Evolutionary conservation across 345 rosid species (phyloP).

Genomic region (Combretum micranthum): DNA sequence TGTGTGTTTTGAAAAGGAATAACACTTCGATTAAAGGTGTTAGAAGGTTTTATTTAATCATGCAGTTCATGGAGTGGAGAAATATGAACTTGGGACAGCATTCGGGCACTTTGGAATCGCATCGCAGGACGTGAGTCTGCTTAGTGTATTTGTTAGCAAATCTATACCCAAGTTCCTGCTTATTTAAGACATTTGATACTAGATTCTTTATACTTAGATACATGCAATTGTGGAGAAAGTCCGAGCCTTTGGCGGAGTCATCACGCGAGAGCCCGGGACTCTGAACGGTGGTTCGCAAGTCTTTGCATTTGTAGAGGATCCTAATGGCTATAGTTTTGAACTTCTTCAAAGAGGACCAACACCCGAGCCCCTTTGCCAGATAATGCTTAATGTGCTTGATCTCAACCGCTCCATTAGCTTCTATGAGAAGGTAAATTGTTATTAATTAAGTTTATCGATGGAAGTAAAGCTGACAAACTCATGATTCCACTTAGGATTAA

Average conservation of each 20-base stretch:
- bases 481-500: too few relatives aligned
- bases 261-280: conserved; percentile 38
- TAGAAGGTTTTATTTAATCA: not conserved
- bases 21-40: too few relatives aligned
- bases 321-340: conserved; percentile 39
- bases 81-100: conserved; percentile 34
- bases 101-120: conserved; percentile 44
- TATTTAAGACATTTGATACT: not conserved
- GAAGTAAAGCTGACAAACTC: too few relatives aligned
- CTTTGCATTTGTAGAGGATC: conserved; percentile 39
- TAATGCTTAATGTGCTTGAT: conserved; percentile 35
- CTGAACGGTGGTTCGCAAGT: conserved; percentile 26
- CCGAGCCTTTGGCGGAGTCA: conserved; percentile 24
- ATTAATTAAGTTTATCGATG: too few relatives aligned
- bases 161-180: too few relatives aligned
- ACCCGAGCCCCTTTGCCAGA: conserved; percentile 42
- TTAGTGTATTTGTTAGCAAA: not conserved
- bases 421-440: conserved; percentile 28
- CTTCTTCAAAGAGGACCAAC: conserved; percentile 34
- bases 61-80: conserved; percentile 33
- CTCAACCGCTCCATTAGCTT: conserved; percentile 34
- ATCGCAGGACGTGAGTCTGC: conserved; percentile 23
- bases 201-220: conserved; percentile 13
- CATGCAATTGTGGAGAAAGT: conserved; percentile 23
- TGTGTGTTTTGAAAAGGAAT: too few relatives aligned